Evolutionary conservation across 129 eudicot species (phyloP), one percentile per base, ranked within the genome.

Genomic region (Saussurea involucrata): DNA sequence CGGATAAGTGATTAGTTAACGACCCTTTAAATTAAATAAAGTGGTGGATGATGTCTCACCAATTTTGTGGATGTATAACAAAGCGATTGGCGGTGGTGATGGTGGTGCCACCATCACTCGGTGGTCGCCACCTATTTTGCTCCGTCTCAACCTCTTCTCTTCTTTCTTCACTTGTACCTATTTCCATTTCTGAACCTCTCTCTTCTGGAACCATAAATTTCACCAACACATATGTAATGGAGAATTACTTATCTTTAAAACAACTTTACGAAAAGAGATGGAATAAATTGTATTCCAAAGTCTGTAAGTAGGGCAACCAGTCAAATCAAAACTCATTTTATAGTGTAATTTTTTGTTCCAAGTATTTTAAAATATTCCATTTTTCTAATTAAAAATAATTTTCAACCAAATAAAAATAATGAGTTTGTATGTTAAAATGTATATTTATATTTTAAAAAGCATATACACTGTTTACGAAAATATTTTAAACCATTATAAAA

Each of bases 21-120:
- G n/a, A n/a, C n/a, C n/a, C 1, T 36, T 20, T 77, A 69, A 36
- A 58, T 46, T 4, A 44, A 13, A 32, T 34, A 32, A 8, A 21
- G 18, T 20, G 12, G 11, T 8, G 24, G 17, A 55, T 27, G 61
- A 36, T 12, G 70, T 69, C 71, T 61, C 5, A 70, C 82, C 82
- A 72, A 61, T 78, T 78, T 11, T 78, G 76, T 40, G 82, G 82
- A 78, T 70, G 82, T 20, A 78, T 63, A 61, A 71, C 8, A 42
- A 60, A 78, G 27, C 36, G 64, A 12, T 8, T 27, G 1, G 64
- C 12, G 32, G 71, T 18, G 44, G 70, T 37, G 49, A 8, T 2
- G 60, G 4, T 12, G 42, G 67, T 17, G 28, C 72, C 66, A 28
- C 82, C 71, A 4, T 78, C 66, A 40, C 71, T 31, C 3, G 71